Evolutionary conservation across 2,329 filamentous ascomycete species (phyloP).

Genomic region (Leptographium radiaticola): DNA sequence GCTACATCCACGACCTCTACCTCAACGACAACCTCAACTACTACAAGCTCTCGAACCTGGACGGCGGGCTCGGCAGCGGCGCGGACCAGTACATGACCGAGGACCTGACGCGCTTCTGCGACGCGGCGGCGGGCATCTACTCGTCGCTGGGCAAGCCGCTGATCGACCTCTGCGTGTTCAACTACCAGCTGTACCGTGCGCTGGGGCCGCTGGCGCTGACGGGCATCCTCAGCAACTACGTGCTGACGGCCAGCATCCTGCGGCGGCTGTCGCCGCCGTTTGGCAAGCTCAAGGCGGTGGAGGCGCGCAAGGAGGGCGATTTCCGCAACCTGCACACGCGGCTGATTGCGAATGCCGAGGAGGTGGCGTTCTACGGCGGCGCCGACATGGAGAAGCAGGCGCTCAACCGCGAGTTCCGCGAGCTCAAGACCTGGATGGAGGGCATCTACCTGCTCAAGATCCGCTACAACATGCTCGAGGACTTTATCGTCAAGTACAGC

Average conservation of each 20-base stretch:
- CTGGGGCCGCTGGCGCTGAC: slow-evolving; percentile 78
- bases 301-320: slow-evolving; percentile 88
- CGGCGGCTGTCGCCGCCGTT: slow-evolving; percentile 86
- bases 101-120: slow-evolving; percentile 90
- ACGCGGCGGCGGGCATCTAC: slow-evolving; percentile 81
- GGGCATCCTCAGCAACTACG: slow-evolving; percentile 83
- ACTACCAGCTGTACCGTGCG: slow-evolving; percentile 89
- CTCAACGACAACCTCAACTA: slow-evolving; percentile 91
- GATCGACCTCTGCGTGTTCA: slow-evolving; percentile 95
- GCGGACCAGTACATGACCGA: slow-evolving; percentile 97
- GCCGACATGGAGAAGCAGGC: slow-evolving; percentile 92
- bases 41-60: slow-evolving; percentile 86
- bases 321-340: slow-evolving; percentile 85
- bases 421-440: slow-evolving; percentile 94
- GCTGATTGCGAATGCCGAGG: slow-evolving; percentile 91
- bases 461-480: slow-evolving; percentile 95
- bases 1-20: slow-evolving; percentile 96
- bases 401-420: slow-evolving; percentile 82
- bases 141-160: slow-evolving; percentile 95
- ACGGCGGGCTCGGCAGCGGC: slow-evolving; percentile 82
- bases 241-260: slow-evolving; percentile 82
- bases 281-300: slow-evolving; percentile 90
- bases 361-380: slow-evolving; percentile 94
- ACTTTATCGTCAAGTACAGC: slow-evolving; percentile 95
- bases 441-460: slow-evolving; percentile 97